These are phyloP conservation scores for Trifolium pratense DNA, from an alignment of 306 rosid genomes.

Conservation along the genomic window DNA sequence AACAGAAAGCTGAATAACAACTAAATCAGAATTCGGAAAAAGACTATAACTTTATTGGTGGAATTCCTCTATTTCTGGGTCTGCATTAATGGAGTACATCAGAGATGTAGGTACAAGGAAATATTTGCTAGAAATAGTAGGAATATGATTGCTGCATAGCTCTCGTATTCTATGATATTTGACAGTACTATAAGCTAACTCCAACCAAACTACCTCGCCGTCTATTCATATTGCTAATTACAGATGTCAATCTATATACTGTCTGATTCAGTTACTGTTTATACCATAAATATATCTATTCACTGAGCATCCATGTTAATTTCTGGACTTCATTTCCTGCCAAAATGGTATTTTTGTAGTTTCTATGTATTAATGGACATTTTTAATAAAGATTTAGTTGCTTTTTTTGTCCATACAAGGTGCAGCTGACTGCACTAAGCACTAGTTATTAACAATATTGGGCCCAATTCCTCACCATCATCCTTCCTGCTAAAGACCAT, in stretches of 20 bases:
- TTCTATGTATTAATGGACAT: background rate
- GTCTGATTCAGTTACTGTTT: background rate
- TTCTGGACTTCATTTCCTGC: background rate
- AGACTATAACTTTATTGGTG: background rate
- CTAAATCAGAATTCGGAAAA: slow-evolving; percentile 5
- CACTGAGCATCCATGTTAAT: background rate
- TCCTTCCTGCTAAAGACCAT: no score
- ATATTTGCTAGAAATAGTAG: background rate
- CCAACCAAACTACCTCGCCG: background rate
- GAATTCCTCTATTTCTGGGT: background rate
- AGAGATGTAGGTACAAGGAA: background rate
- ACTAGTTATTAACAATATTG: background rate
- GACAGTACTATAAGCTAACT: background rate
- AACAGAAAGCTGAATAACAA: slow-evolving; percentile 1
- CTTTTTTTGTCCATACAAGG: background rate
- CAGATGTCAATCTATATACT: background rate
- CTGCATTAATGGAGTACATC: background rate
- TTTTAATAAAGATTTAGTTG: no score
- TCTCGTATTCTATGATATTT: slow-evolving; percentile 1
- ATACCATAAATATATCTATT: no score
- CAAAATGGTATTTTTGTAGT: background rate
- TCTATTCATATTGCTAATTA: no score
- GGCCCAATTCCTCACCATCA: background rate
- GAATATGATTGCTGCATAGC: background rate
- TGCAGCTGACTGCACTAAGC: background rate